Evolutionary conservation across 73 alveolate genomes (phyloP), one percentile per base, ranked within the genome.

Genomic region (Durusdinium trenchii): DNA sequence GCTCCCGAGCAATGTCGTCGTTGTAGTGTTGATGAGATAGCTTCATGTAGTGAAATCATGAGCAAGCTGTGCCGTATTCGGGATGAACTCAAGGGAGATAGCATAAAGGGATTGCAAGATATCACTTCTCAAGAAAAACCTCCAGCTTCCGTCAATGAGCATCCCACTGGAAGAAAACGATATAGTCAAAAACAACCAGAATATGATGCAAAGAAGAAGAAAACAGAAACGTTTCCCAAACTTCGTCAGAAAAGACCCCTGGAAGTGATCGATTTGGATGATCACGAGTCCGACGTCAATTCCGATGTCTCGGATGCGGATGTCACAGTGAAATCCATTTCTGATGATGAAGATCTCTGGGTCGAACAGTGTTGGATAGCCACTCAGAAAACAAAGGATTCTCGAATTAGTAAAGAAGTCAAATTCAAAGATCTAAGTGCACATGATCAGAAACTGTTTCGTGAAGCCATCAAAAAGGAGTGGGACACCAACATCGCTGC

Each of bases 1-100:
- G 87, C 87, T 38, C 87, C 87, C 20, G 87, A 76, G 61, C 54
- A 43, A 42, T 43, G 54, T 43, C 43, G 87, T 32, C n/a, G 32
- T 7, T 3, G 61, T 20, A 76, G 87, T 20, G 42, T 40, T 3
- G 87, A 76, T 6, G 87, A 76, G 20, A 38, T 7, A 54, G 20
- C 28, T 14, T 7, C 87, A 18, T 43, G 54, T 47, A 76, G 61
- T 43, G 61, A 12, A 30, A 1, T 38, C 43, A 32, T 76, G 61
- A 3, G 20, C 43, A 43, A 28, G 3, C n/a, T 76, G n/a, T 38
- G 54, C 38, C 4, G 43, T 14, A 45, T 20, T n/a, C 54, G 60
- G 14, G 87, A 76, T 7, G 40, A 14, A 3, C 7, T 76, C 20
- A 5, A 42, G 38, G 40, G 28, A 10, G 6, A 38, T 14, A 3